These are phyloP conservation scores for Barnettozyma hawaiiensis DNA, from an alignment of 1,139 yeast species.

Conservation along the genomic window DNA sequence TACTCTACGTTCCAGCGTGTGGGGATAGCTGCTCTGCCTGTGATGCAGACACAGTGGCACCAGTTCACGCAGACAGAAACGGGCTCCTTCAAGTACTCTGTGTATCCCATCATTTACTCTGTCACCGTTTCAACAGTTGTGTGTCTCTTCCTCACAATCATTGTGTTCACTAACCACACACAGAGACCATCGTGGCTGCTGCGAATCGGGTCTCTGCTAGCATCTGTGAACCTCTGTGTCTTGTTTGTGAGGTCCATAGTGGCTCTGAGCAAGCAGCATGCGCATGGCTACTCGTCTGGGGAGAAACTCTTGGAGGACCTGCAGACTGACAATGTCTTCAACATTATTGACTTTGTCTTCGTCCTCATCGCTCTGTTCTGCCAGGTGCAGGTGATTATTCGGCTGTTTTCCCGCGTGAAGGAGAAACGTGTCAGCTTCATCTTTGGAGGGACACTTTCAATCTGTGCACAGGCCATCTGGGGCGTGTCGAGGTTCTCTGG, in stretches of 20 bases:
- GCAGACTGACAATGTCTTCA: conserved; percentile 44
- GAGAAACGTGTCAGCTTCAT: conserved; percentile 65
- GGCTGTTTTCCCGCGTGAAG: conserved; percentile 62
- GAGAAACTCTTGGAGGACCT: conserved; percentile 43
- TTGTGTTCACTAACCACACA: conserved; percentile 57
- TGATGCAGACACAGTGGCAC: conserved; percentile 27
- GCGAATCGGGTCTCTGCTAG: conserved; percentile 41
- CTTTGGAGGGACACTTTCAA: conserved; percentile 52
- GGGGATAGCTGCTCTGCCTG: conserved; percentile 22
- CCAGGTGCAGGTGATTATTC: conserved; percentile 71
- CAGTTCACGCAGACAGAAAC: conserved; percentile 11
- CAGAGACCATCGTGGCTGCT: conserved; percentile 47
- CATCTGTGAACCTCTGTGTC: conserved; percentile 49
- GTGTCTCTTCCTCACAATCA: conserved; percentile 56
- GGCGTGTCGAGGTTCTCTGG: conserved; percentile 53
- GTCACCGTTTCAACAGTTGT: conserved; percentile 62
- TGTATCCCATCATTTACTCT: conserved; percentile 57
- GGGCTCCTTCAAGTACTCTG: conserved; percentile 50
- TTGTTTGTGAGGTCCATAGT: conserved; percentile 45
- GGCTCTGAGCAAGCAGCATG: conserved; percentile 44
- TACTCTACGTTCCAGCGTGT: conserved; percentile 28
- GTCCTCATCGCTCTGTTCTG: conserved; percentile 59
- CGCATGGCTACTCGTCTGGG: conserved; percentile 52
- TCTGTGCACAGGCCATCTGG: conserved; percentile 64
- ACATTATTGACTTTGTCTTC: conserved; percentile 57